Base-by-base conservation (phyloP, 2,329 filamentous ascomycete genomes). In the Colletotrichum higginsianum region DNA sequence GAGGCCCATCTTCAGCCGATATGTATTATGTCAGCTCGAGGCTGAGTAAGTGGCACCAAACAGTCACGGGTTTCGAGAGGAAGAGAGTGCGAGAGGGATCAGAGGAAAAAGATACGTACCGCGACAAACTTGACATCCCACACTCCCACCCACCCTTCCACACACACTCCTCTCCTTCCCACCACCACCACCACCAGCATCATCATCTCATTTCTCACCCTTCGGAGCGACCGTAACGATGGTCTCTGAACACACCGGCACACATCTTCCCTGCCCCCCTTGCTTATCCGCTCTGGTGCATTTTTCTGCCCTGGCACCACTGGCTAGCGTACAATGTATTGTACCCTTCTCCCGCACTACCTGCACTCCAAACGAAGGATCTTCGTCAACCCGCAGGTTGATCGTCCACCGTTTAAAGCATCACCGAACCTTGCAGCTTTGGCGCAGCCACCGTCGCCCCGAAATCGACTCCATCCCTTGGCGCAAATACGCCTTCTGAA, bases 391-490 rank as follows among this genome's bases (percentile, higher is more conserved):
- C 70, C 70, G 70, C 66, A 66, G 58, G 16, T 60, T 71, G 66
- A 70, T 65, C 70, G 66, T 66, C 60, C 66, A 66, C 70, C 70
- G 70, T 72, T 71, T 50, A 61, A 56, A 55, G 60, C 66, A 72
- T 61, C 66, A 61, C 70, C 70, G 70, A 72, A 72, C 60, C 66
- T 70, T 72, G 70, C 70, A 72, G 60, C 42, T 18, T 30, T 72
- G 61, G 68, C 53, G 66, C 70, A 55, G 66, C 50, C 46, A 63
- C 58, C 40, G 38, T 71, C 35, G 55, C 58, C 61, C 60, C 46
- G 66, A 42, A 55, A 65, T 72, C 69, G 30, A 67, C 50, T 47
- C 52, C 26, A 30, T 30, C 16, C 30, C 61, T 55, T 70, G 66
- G 58, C 53, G 53, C 60, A 47, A 64, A 56, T 60, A 69, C 60